These are phyloP conservation scores for Exophiala oligosperma DNA, from an alignment of 2,329 filamentous ascomycete genomes.

Conservation along the genomic window DNA sequence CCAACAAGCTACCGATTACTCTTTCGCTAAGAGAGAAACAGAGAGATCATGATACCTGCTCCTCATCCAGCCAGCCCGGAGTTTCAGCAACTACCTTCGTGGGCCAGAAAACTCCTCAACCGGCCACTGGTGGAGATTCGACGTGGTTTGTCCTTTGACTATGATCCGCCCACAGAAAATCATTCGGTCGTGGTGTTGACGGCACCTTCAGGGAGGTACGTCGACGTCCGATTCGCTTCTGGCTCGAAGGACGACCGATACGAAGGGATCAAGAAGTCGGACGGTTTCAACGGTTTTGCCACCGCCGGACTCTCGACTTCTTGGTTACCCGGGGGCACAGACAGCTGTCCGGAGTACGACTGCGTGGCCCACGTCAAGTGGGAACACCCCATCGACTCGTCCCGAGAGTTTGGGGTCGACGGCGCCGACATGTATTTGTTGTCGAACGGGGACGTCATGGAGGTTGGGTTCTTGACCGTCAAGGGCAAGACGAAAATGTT, in stretches of 20 bases:
- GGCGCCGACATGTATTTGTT: constrained; percentile 2
- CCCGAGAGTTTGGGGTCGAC: not conserved
- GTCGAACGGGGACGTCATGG: constrained; percentile 1
- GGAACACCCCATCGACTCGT: constrained; percentile 6
- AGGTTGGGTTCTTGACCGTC: not conserved
- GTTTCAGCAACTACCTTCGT: not conserved
- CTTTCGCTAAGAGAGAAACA: too few relatives aligned
- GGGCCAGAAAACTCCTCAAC: constrained; percentile 1
- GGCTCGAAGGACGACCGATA: not conserved
- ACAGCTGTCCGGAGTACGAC: not conserved
- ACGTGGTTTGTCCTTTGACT: not conserved
- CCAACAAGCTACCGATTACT: too few relatives aligned
- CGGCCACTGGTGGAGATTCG: constrained; percentile 1
- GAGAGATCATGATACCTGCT: too few relatives aligned
- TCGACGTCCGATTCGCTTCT: constrained; percentile 2
- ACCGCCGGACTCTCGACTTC: not conserved
- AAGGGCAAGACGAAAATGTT: constrained; percentile 1
- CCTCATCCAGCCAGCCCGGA: not conserved
- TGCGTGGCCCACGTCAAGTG: constrained; percentile 1
- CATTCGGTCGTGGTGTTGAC: constrained; percentile 1
- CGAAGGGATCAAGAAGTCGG: not conserved
- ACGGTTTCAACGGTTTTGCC: not conserved
- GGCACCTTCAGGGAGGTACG: constrained; percentile 4
- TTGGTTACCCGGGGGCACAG: not conserved
- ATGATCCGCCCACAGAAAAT: constrained; percentile 1